phyloP scores from a whole-genome alignment of 768 basidiomycete genomes.

The Boletus fagicola region DNA sequence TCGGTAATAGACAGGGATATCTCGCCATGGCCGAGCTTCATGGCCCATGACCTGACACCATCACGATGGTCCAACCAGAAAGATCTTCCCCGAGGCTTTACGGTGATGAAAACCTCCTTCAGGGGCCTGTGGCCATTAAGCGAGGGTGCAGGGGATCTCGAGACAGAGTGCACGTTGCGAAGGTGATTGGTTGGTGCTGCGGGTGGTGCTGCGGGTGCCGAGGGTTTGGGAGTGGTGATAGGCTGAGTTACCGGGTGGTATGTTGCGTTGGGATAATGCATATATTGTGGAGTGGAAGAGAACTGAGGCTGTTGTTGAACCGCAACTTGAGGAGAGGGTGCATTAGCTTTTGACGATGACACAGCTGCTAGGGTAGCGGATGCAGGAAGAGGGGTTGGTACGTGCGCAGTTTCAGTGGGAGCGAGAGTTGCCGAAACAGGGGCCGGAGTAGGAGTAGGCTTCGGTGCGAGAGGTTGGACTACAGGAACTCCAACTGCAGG shows the following conservation, averaged over 20 bases:
- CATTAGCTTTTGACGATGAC: constrained; percentile 17
- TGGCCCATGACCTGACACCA: constrained; percentile 72
- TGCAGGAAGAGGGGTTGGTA: constrained; percentile 20
- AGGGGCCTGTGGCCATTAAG: constrained; percentile 44
- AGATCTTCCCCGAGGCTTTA: constrained; percentile 58
- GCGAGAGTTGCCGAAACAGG: constrained; percentile 25
- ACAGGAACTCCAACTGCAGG: constrained; percentile 17
- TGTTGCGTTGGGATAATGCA: constrained; percentile 56
- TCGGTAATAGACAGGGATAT: constrained; percentile 52
- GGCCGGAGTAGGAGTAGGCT: constrained; percentile 21
- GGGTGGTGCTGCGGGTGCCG: constrained; percentile 9
- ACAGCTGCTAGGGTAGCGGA: constrained; percentile 10
- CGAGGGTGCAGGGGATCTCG: constrained; percentile 32
- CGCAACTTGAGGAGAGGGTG: constrained; percentile 34
- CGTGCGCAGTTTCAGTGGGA: constrained; percentile 19
- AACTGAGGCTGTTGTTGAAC: constrained; percentile 35
- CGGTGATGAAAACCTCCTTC: constrained; percentile 49
- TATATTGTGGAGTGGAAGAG: constrained; percentile 36
- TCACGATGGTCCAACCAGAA: constrained; percentile 63
- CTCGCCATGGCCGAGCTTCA: constrained; percentile 60
- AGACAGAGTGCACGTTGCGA: constrained; percentile 31
- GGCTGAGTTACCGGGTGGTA: constrained; percentile 39
- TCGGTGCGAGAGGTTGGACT: constrained; percentile 22
- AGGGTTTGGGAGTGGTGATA: constrained; percentile 19
- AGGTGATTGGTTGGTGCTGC: constrained; percentile 13